Evolutionary conservation across 1,284 basidiomycete species (phyloP), one percentile per base, ranked within the genome.

Genomic region (Moesziomyces globuligerus): DNA sequence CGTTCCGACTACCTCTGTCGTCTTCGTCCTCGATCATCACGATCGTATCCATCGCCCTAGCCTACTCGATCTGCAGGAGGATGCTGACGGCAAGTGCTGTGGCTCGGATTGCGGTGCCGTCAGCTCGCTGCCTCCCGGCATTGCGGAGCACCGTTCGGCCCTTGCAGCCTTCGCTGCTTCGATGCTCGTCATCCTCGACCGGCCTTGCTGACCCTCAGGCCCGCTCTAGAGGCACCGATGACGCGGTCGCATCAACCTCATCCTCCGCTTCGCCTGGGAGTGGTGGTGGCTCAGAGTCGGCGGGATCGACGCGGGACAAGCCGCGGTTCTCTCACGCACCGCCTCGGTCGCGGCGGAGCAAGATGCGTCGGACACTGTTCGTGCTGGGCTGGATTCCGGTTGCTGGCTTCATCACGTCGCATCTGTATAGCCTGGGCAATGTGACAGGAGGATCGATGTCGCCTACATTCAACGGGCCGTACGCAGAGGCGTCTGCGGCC

Each of bases 361-460:
- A n/a, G 1, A 24, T 66, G 43, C 10, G 15, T 5, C 62, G 48
- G 18, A 40, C 48, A 4, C 50, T 68, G 39, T 68, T 57, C 38
- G 17, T 40, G 17, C 73, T 85, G 15, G 83, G 82, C 18, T 87
- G 86, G 86, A 69, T 85, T 7, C 85, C 85, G 1, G 85, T 86
- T 3, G 84, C 83, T 7, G 64, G 85, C 21, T 86, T 86, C 77
- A 78, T 85, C 69, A 83, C 83, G 3, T 79, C 84, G 3, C 83
- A 86, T 76, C 74, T 85, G 21, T 84, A 82, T 56, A 84, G 83
- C 15, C 47, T 86, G 2, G 84, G 84, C 3, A 84, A 80, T 23
- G 83, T 87, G 15, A 83, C 82, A 2, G 86, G 86, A 2, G 79
- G 78, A 23, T 84, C 79, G 46, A 83, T 73, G 74, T 55, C 60